Evolutionary conservation across 768 basidiomycete species (phyloP).

Genomic region (Mrakia gelida): DNA sequence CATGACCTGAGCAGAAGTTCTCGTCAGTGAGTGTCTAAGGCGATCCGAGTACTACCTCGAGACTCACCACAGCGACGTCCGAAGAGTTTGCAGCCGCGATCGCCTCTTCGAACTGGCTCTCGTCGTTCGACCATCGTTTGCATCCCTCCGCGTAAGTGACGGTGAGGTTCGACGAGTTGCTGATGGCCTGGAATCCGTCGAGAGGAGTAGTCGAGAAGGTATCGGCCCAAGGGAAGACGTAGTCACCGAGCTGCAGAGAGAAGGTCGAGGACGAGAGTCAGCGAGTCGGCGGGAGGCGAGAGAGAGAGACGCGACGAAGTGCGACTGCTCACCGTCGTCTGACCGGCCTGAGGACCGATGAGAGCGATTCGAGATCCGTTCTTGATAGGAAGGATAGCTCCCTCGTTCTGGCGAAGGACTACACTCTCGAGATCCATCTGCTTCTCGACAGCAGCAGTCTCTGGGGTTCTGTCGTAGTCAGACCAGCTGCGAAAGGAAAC

Average conservation of each 20-base stretch:
- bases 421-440: constrained; percentile 60
- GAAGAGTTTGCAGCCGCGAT: constrained; percentile 54
- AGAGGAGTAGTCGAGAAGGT: constrained; percentile 59
- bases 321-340: neutral
- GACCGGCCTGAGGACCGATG: constrained; percentile 59
- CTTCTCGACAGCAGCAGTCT: constrained; percentile 53
- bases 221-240: constrained; percentile 64
- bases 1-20: neutral
- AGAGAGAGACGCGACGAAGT: neutral
- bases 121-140: constrained; percentile 64
- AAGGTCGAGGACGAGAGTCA: neutral
- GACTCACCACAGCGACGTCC: constrained; percentile 64
- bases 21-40: no score
- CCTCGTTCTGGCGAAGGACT: constrained; percentile 60
- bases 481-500: constrained; percentile 52
- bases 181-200: constrained; percentile 58
- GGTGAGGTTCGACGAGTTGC: constrained; percentile 46
- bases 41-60: constrained; percentile 52
- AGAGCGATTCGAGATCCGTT: constrained; percentile 55
- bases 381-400: constrained; percentile 53
- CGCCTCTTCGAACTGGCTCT: constrained; percentile 56
- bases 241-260: constrained; percentile 60
- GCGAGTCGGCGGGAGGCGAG: neutral
- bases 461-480: constrained; percentile 55
- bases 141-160: constrained; percentile 57